A percentile compares a stretch with the other conserved stretches of the same genome.
phyloP scores from a whole-genome alignment of 179 eudicot species.

The Corrigiola litoralis region DNA sequence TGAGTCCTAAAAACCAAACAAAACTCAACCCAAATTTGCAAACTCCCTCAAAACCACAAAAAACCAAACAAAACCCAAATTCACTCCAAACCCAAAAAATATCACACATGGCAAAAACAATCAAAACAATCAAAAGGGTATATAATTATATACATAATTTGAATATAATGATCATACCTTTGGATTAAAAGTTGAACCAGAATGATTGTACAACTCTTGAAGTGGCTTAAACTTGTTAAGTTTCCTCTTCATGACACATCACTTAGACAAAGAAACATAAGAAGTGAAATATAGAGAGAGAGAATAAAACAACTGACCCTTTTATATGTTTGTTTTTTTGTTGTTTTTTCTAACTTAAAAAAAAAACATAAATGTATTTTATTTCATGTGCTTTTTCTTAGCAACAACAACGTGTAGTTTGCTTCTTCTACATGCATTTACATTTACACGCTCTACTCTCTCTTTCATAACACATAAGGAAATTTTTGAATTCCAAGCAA shows the following conservation, averaged over 20 bases:
- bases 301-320: slow-evolving; percentile 10
- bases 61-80: slow-evolving; percentile 2
- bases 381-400: background rate
- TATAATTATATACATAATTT: background rate
- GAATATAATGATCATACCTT: slow-evolving; percentile 24
- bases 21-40: slow-evolving; percentile 3
- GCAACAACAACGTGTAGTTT: slow-evolving; percentile 24
- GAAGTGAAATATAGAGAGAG: background rate
- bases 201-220: slow-evolving; percentile 6
- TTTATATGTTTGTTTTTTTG: background rate
- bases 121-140: background rate
- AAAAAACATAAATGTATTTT: background rate
- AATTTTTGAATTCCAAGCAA: slow-evolving; percentile 14
- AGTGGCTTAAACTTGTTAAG: slow-evolving; percentile 11
- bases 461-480: slow-evolving; percentile 1
- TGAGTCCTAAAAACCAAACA: background rate
- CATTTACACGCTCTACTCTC: slow-evolving; percentile 1
- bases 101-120: background rate
- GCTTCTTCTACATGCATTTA: slow-evolving; percentile 30
- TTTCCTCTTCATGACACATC: slow-evolving; percentile 14
- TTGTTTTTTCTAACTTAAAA: background rate
- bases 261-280: background rate
- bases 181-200: background rate
- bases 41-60: background rate
- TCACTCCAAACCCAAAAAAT: slow-evolving; percentile 1